Evolutionary conservation across 2,329 filamentous ascomycete genomes (phyloP), one percentile per base, ranked within the genome.

Genomic region (Metarhizium robertsii): DNA sequence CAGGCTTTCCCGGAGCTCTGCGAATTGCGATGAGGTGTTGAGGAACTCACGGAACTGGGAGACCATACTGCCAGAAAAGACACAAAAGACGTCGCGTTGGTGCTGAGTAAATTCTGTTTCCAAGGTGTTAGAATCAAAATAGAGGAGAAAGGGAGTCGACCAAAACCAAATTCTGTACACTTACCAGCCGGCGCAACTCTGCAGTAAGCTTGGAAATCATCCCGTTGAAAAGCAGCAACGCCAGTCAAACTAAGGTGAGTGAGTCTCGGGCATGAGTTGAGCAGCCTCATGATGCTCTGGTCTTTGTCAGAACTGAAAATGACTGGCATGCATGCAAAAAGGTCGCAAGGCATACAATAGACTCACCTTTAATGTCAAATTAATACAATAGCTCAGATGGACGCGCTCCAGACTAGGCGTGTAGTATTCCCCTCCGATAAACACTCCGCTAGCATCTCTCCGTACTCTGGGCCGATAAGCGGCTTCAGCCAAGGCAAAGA

Each of bases 241-340:
- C 94, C 94, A 6, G 94, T 99, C 67, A 99, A 79, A 73, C 90
- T 95, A 55, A 99, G 78, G 70, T 99, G 94, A 0, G 94, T 99
- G 32, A 99, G 80, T 55, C 91, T 88, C 8, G 90, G 90, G 69
- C 94, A 99, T 59, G 88, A 87, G 67, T 96, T 96, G 16, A 99
- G 81, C 8, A 99, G 77, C 51, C 85, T 82, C 65, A 95, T 86
- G 61, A 99, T 96, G 64, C 92, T 92, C 91, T 96, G 14, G 50
- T 63, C 10, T 48, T 13, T 14, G 51, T 56, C 25, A 56, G 51
- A 50, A 50, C 42, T 8, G 29, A 30, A 14, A 20, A 10, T 6
- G 32, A 20, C 25, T 29, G 10, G 13, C 32, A 11, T 34, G 32
- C 32, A 16, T 4, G 25, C 25, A 32, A 20, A 49, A 4, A 25